Conservation (phyloP, 352 stramenopile species). For the Phytophthora brassicae region DNA sequence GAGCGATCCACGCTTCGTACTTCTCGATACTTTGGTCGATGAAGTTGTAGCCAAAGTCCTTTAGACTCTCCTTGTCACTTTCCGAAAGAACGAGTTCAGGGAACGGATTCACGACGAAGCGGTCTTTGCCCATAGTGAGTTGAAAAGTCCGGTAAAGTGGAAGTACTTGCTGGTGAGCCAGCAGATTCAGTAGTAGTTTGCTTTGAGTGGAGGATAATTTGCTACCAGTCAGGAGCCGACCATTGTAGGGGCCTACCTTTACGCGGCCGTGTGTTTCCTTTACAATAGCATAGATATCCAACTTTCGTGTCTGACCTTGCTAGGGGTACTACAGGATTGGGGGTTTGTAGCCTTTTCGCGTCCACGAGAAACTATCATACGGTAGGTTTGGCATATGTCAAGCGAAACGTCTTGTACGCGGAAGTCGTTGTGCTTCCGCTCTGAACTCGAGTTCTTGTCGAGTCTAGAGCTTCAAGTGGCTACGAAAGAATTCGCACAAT, state of each 20-base stretch:
- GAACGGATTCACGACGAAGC: slow-evolving; percentile 38
- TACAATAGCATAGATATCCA: not conserved
- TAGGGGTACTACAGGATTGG: too few species aligned
- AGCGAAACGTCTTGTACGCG: slow-evolving; percentile 5
- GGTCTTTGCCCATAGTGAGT: slow-evolving; percentile 30
- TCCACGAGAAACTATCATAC: slow-evolving; percentile 9
- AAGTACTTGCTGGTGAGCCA: slow-evolving; percentile 14
- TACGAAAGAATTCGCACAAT: not conserved
- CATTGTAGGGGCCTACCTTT: not conserved
- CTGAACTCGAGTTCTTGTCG: not conserved
- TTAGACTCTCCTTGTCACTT: slow-evolving; percentile 18
- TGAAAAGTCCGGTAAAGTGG: not conserved
- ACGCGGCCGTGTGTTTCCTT: not conserved
- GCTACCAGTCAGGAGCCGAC: not conserved
- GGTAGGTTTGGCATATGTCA: too few species aligned
- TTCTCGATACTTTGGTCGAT: slow-evolving; percentile 35
- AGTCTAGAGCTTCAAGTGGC: not conserved
- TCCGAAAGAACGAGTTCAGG: slow-evolving; percentile 17
- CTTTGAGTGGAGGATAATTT: not conserved
- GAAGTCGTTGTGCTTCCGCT: slow-evolving; percentile 4
- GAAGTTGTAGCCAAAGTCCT: slow-evolving; percentile 32
- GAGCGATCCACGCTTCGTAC: slow-evolving; percentile 39
- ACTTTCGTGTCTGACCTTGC: slow-evolving; percentile 8
- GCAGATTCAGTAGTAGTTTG: slow-evolving; percentile 9
- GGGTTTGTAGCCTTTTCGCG: not conserved